Conservation (phyloP, 2,329 filamentous ascomycete species). For the Claviceps digitariae region DNA sequence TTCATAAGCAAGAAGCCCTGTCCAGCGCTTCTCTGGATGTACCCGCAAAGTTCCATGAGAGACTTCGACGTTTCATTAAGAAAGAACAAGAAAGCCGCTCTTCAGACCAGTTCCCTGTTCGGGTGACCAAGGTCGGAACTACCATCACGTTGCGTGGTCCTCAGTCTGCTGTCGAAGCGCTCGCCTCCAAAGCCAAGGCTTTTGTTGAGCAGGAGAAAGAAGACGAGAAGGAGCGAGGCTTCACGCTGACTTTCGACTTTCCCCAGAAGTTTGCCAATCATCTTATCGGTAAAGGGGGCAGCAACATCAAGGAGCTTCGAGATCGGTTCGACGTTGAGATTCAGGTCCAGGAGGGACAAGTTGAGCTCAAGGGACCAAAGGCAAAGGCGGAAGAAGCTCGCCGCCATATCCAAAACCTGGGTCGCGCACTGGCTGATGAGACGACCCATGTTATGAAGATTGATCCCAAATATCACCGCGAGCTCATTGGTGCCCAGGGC, state of each 20-base stretch:
- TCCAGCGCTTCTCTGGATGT: conserved; percentile 40
- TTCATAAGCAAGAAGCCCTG: conserved; percentile 45
- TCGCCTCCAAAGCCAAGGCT: conserved; percentile 57
- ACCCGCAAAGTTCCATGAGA: conserved; percentile 49
- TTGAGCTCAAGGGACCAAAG: conserved; percentile 90
- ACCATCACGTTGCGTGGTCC: conserved; percentile 67
- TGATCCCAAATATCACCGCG: conserved; percentile 83
- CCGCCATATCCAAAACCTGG: conserved; percentile 64
- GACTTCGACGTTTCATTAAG: conserved; percentile 49
- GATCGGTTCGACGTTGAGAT: conserved; percentile 61
- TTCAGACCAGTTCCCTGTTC: conserved; percentile 44
- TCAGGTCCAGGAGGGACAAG: conserved; percentile 84
- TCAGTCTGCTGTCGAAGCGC: conserved; percentile 52
- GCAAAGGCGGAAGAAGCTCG: conserved; percentile 85
- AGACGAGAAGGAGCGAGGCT: conserved; percentile 87
- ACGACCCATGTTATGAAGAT: conserved; percentile 78
- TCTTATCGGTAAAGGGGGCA: conserved; percentile 55
- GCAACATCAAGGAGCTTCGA: conserved; percentile 51
- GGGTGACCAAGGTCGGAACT: conserved; percentile 44
- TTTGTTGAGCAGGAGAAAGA: conserved; percentile 82
- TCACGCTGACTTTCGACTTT: conserved; percentile 78
- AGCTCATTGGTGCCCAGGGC: conserved; percentile 82
- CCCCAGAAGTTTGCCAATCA: conserved; percentile 91
- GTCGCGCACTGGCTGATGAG: conserved; percentile 80
- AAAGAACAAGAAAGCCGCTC: conserved; percentile 45